Evolutionary conservation across 768 basidiomycete species (phyloP).

Genomic region (Mycena belliarum): DNA sequence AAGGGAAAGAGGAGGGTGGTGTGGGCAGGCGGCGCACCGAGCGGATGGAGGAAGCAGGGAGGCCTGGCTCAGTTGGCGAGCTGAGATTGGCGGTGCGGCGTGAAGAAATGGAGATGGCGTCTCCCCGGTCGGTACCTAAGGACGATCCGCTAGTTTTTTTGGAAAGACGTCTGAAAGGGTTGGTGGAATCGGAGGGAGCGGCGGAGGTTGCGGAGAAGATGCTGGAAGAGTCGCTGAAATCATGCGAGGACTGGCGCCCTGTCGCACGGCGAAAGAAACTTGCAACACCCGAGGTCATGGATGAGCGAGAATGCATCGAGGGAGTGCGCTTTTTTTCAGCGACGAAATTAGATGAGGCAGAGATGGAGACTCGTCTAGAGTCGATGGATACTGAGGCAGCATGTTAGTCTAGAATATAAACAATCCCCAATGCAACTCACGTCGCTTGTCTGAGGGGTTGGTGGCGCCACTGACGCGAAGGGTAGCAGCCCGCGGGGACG

Average conservation of each 20-base stretch:
- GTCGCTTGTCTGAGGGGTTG: slow-evolving; percentile 30
- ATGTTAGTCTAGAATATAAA: slow-evolving; percentile 4
- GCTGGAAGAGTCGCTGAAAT: slow-evolving; percentile 52
- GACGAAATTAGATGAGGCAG: slow-evolving; percentile 35
- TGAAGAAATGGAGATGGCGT: slow-evolving; percentile 47
- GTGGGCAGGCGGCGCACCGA: slow-evolving; percentile 48
- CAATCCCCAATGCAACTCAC: slow-evolving; percentile 27
- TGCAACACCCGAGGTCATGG: slow-evolving; percentile 52
- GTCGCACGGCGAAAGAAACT: slow-evolving; percentile 54
- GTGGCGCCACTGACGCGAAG: slow-evolving; percentile 31
- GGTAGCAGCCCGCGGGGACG: slow-evolving; percentile 31
- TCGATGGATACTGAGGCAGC: slow-evolving; percentile 29
- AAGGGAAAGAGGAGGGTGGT: slow-evolving; percentile 63
- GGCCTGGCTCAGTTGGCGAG: slow-evolving; percentile 31
- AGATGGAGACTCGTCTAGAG: slow-evolving; percentile 43
- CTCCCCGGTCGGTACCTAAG: slow-evolving; percentile 45
- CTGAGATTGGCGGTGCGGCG: slow-evolving; percentile 35
- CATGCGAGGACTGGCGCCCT: slow-evolving; percentile 41
- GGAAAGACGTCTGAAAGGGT: slow-evolving; percentile 31
- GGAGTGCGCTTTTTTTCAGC: slow-evolving; percentile 40
- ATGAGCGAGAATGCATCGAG: slow-evolving; percentile 54
- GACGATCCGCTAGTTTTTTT: slow-evolving; percentile 54
- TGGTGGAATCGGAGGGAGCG: slow-evolving; percentile 9
- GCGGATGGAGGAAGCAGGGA: slow-evolving; percentile 44
- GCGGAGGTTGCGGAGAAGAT: slow-evolving; percentile 28